Evolutionary conservation across 2,329 filamentous ascomycete genomes (phyloP), one percentile per base, ranked within the genome.

Genomic region (Neoscytalidium dimidiatum): DNA sequence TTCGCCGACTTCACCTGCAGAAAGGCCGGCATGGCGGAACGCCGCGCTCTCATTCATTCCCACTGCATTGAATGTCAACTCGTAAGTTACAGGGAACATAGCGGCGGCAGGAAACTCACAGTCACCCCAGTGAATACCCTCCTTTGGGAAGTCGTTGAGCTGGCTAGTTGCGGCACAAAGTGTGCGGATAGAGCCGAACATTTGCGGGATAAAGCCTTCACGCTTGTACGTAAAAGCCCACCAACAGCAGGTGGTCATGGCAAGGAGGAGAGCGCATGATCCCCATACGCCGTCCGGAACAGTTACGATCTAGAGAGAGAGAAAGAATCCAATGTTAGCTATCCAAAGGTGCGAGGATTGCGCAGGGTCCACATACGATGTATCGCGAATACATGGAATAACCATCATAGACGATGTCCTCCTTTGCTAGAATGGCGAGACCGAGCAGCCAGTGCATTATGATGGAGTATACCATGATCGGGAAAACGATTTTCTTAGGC

Each of bases 361-460:
- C n/a, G n/a, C n/a, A n/a, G n/a, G n/a, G n/a, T n/a, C 2, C 28
- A 66, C 68, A 41, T 51, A 71, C 69, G 28, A 65, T 68, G 62
- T 73, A 74, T 28, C 63, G 67, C 1, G 72, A 73, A 52, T 72
- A 69, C n/a, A 71, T 67, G 8, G 70, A 17, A 11, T 28, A 58
- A 5, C 19, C 43, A 28, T 56, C 52, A 14, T 19, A 41, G 4
- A 64, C 29, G 26, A 65, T 56, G 6, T 19, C 33, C 28, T 65
- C 63, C 31, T 65, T 53, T 14, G 63, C 53, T 8, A 60, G 56
- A 19, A 65, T 65, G 5, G 63, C 52, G 23, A 65, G 31, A 44
- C 74, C 73, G 2, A 75, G 69, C 68, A 75, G 70, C 72, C 74
- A 75, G 64, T 73, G 72, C 35, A 69, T 74, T 17, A 74, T 48